These are phyloP conservation scores for Sungouiella thailandica DNA, from an alignment of 805 yeast genomes.

Conservation along the genomic window DNA sequence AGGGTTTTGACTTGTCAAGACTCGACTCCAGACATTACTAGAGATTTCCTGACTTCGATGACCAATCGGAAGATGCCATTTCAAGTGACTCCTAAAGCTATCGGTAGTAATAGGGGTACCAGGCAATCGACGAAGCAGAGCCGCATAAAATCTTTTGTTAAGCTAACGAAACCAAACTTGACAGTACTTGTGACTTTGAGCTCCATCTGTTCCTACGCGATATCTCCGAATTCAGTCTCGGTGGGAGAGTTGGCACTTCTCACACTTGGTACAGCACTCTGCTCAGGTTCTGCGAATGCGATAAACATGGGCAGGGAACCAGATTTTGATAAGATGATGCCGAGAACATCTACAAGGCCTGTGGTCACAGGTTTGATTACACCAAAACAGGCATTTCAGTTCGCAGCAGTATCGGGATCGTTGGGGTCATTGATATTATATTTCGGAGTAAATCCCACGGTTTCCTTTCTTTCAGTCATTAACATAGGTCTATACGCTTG, in stretches of 20 bases:
- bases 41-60: background rate
- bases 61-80: slow-evolving; percentile 42
- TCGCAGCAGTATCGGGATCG: slow-evolving; percentile 72
- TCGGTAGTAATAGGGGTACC: no score
- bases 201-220: slow-evolving; percentile 88
- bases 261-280: slow-evolving; percentile 78
- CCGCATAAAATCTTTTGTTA: slow-evolving; percentile 40
- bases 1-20: slow-evolving; percentile 44
- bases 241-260: slow-evolving; percentile 64
- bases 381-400: slow-evolving; percentile 70
- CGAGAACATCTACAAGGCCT: slow-evolving; percentile 83
- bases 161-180: slow-evolving; percentile 85
- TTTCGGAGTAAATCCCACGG: slow-evolving; percentile 81
- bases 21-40: slow-evolving; percentile 17
- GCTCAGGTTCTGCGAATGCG: slow-evolving; percentile 94
- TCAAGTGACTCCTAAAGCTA: slow-evolving; percentile 42
- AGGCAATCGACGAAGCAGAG: background rate
- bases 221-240: slow-evolving; percentile 80
- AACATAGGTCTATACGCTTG: slow-evolving; percentile 86
- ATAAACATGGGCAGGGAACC: slow-evolving; percentile 97
- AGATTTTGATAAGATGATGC: slow-evolving; percentile 79
- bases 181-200: slow-evolving; percentile 86
- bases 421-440: slow-evolving; percentile 66
- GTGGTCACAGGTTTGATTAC: slow-evolving; percentile 79
- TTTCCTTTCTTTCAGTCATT: slow-evolving; percentile 71